These are phyloP conservation scores for Clavispora santaluciae DNA, from an alignment of 805 yeast species.

Conservation along the genomic window DNA sequence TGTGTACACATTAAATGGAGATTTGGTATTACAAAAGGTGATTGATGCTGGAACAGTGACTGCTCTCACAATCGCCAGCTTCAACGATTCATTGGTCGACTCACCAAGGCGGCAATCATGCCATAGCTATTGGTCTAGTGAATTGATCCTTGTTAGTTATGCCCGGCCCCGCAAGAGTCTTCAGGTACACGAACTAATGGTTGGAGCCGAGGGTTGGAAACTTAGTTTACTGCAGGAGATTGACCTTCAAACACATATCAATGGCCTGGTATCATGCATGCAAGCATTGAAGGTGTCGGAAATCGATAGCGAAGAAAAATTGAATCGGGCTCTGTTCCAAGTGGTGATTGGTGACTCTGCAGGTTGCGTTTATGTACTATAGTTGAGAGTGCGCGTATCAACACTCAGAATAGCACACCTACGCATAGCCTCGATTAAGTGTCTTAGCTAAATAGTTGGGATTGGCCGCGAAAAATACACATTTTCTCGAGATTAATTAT, in stretches of 20 bases:
- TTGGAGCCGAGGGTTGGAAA: constrained; percentile 12
- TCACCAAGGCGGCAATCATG: constrained; percentile 16
- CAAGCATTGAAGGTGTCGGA: constrained; percentile 25
- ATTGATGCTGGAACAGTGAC: constrained; percentile 18
- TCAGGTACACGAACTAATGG: constrained; percentile 20
- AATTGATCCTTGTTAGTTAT: constrained; percentile 27
- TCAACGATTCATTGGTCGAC: constrained; percentile 25
- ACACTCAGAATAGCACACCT: background rate
- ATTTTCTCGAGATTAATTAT: background rate
- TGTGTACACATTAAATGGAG: constrained; percentile 54
- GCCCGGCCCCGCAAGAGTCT: constrained; percentile 14
- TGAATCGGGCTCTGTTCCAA: constrained; percentile 32
- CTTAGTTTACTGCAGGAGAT: constrained; percentile 8
- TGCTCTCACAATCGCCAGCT: constrained; percentile 25
- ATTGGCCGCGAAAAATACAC: background rate
- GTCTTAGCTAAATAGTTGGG: background rate
- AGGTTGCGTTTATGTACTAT: constrained; percentile 42
- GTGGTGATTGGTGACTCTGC: constrained; percentile 50
- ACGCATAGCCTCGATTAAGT: background rate
- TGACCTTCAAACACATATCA: constrained; percentile 4
- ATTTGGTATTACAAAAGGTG: constrained; percentile 23
- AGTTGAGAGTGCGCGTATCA: background rate
- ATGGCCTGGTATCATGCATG: constrained; percentile 24
- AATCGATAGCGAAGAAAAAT: constrained; percentile 32
- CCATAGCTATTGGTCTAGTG: constrained; percentile 37